These are phyloP conservation scores for Neofusicoccum kwambonambiense DNA, from an alignment of 2,329 filamentous ascomycete genomes.

Conservation along the genomic window DNA sequence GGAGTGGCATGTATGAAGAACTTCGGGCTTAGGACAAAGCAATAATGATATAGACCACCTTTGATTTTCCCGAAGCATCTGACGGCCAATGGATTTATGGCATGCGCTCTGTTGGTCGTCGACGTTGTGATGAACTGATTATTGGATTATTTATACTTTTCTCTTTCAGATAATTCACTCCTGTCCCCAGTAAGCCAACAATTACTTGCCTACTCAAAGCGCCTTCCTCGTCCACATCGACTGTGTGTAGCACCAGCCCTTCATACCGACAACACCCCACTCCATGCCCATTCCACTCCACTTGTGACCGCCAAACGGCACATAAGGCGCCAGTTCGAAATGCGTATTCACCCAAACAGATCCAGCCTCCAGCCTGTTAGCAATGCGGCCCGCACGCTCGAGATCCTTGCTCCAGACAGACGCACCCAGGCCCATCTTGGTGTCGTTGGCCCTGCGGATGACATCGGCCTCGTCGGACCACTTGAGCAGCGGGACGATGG, in stretches of 20 bases:
- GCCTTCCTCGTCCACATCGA: slow-evolving; percentile 10
- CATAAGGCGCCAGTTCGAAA: slow-evolving; percentile 30
- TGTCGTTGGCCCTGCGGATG: slow-evolving; percentile 49
- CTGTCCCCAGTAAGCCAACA: too few relatives aligned
- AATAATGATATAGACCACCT: too few relatives aligned
- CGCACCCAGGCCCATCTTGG: slow-evolving; percentile 52
- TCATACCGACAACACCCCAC: slow-evolving; percentile 59
- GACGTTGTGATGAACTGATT: too few relatives aligned
- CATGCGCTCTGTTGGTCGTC: too few relatives aligned
- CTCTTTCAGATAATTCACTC: too few relatives aligned
- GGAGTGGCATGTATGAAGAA: too few relatives aligned
- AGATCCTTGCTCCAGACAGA: slow-evolving; percentile 54
- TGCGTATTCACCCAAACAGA: slow-evolving; percentile 54
- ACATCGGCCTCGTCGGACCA: slow-evolving; percentile 58
- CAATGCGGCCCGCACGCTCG: slow-evolving; percentile 46
- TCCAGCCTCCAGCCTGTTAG: slow-evolving; percentile 47
- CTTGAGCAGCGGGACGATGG: slow-evolving; percentile 61
- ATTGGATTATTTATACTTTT: too few relatives aligned
- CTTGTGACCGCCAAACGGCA: slow-evolving; percentile 63
- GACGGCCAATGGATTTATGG: too few relatives aligned
- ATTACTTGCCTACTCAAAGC: background rate
- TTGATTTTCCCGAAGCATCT: too few relatives aligned
- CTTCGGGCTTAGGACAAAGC: too few relatives aligned
- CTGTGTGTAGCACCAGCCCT: slow-evolving; percentile 55
- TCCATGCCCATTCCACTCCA: slow-evolving; percentile 61